A percentile compares a stretch with the other conserved stretches of the same genome.
These are phyloP conservation scores for Primulina eburnea DNA, from an alignment of 257 asterid genomes.

Conservation along the genomic window DNA sequence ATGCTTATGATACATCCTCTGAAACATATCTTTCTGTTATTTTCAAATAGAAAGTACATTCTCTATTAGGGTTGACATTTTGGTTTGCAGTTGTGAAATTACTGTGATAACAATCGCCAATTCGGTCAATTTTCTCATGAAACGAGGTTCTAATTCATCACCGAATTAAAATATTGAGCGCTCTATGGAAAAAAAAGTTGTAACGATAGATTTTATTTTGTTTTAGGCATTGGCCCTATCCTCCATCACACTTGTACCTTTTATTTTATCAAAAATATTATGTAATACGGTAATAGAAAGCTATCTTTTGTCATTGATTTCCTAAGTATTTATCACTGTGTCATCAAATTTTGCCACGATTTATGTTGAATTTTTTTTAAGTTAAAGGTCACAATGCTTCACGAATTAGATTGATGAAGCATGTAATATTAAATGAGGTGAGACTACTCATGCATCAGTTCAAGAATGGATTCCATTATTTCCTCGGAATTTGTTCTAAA, in stretches of 20 bases:
- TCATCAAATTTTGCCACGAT: constrained; percentile 10
- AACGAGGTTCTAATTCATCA: neutral
- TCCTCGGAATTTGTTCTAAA: no score
- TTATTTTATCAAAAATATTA: no score
- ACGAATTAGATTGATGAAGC: no score
- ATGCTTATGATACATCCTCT: constrained; percentile 6
- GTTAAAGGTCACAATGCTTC: no score
- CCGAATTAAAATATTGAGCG: neutral
- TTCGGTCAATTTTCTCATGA: neutral
- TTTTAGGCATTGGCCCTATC: neutral
- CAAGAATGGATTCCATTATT: no score
- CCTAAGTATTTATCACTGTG: neutral
- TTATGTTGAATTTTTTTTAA: neutral
- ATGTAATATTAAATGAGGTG: no score
- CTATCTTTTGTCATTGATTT: no score
- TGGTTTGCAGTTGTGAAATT: no score
- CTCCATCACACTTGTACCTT: neutral
- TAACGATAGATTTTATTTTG: neutral
- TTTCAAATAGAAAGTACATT: neutral
- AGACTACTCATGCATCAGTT: no score
- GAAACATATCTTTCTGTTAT: constrained; percentile 16
- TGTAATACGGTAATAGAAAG: no score
- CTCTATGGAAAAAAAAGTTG: neutral
- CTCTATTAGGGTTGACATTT: no score
- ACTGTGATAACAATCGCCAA: no score